These are phyloP conservation scores for Boletus subparvulus DNA, from an alignment of 768 basidiomycete species.

Conservation along the genomic window DNA sequence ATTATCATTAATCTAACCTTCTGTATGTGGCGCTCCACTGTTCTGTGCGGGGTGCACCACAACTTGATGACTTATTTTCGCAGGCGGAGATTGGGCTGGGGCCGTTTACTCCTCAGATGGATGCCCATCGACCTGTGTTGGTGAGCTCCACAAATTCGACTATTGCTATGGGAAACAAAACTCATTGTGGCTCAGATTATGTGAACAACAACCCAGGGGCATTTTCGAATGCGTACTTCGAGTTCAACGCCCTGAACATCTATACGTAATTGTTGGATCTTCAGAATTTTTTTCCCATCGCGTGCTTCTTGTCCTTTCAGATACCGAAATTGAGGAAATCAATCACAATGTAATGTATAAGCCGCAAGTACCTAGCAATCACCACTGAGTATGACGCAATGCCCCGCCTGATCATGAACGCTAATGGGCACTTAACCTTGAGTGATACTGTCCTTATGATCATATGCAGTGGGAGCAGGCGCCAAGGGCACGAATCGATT, in stretches of 20 bases:
- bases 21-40: slow-evolving; percentile 11
- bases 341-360: too few relatives aligned
- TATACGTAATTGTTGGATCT: slow-evolving; percentile 6
- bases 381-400: too few relatives aligned
- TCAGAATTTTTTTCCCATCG: not conserved
- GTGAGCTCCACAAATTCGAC: slow-evolving; percentile 14
- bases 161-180: not conserved
- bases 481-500: too few relatives aligned
- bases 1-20: slow-evolving; percentile 23
- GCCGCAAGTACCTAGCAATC: too few relatives aligned
- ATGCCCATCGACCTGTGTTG: slow-evolving; percentile 29
- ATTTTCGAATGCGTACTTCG: slow-evolving; percentile 22
- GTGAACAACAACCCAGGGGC: slow-evolving; percentile 35
- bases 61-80: not conserved
- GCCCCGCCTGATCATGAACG: too few relatives aligned
- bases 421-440: too few relatives aligned
- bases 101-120: slow-evolving; percentile 12
- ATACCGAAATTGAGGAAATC: not conserved
- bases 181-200: slow-evolving; percentile 46
- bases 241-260: slow-evolving; percentile 25
- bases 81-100: slow-evolving; percentile 34
- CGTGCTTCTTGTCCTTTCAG: not conserved
- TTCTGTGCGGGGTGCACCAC: not conserved
- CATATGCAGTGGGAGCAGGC: too few relatives aligned
- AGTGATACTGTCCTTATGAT: too few relatives aligned